Evolutionary conservation across 2,329 filamentous ascomycete species (phyloP), one percentile per base, ranked within the genome.

Genomic region (Atkinsonella hypoxylon): DNA sequence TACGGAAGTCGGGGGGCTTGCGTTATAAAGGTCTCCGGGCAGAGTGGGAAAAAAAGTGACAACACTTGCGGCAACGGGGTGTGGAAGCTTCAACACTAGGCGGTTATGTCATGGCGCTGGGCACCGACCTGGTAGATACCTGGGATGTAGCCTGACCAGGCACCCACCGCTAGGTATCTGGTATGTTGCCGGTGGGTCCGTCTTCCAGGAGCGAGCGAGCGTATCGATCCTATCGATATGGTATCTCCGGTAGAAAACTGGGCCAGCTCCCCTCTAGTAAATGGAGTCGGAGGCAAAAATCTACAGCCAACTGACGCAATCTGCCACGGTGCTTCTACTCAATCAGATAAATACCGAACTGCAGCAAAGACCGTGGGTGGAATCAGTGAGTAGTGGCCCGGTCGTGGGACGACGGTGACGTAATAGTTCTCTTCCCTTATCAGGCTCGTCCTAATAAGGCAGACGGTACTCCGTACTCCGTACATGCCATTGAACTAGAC

Each of bases 51-150:
- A 49, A 48, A 49, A 42, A 31, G 47, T 22, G 30, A 45, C 48
- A 44, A 45, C 36, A 36, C 22, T 51, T 36, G 41, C 45, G 18
- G 45, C 40, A 47, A 52, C 39, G 44, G 22, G 22, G 22, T 48
- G n/a, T 6, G 20, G 26, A 20, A 49, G 47, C 45, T 45, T 48
- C 31, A 47, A 34, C 30, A 45, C 20, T 32, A 30, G 39, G 30
- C 20, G 48, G 48, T 64, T 61, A 59, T 64, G 61, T 61, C 60
- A 63, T 62, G 61, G 54, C 36, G 36, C 38, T 39, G 38, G n/a
- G n/a, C 13, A 18, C 38, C 20, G n/a, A n/a, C n/a, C n/a, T n/a
- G n/a, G n/a, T 39, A 12, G 13, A 4, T 34, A 26, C 5, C 18
- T 11, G 22, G 31, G 7, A 32, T n/a, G 15, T 45, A 32, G 36